Conservation (phyloP, 129 eudicot genomes). For the Cynara cardunculus region DNA sequence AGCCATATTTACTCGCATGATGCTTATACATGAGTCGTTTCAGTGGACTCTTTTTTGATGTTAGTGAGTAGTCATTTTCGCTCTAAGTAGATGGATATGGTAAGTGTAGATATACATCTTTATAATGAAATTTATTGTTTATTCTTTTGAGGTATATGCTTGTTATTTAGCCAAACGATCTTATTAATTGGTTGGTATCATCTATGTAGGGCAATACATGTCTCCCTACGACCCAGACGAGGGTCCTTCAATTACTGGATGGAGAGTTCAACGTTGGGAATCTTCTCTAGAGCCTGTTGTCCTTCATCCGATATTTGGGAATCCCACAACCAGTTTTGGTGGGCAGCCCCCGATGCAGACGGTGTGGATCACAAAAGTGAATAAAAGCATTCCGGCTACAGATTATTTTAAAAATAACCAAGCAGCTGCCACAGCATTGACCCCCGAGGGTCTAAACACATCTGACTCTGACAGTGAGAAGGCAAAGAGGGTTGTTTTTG, state of each 20-base stretch:
- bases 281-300: slow-evolving; percentile 91
- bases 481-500: slow-evolving; percentile 70
- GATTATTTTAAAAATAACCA: slow-evolving; percentile 53
- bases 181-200: not conserved
- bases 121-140: not conserved
- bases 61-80: not conserved
- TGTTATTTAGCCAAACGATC: slow-evolving; percentile 2
- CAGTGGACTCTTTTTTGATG: not conserved
- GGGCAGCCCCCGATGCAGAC: slow-evolving; percentile 97
- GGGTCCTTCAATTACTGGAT: slow-evolving; percentile 96
- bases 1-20: not conserved
- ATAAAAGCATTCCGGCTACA: slow-evolving; percentile 84
- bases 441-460: slow-evolving; percentile 37
- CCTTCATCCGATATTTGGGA: slow-evolving; percentile 93
- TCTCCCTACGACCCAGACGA: slow-evolving; percentile 99
- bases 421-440: slow-evolving; percentile 31
- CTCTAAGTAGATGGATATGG: not conserved
- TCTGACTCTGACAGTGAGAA: slow-evolving; percentile 54
- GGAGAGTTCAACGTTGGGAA: slow-evolving; percentile 99
- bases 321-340: slow-evolving; percentile 77
- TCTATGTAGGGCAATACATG: slow-evolving; percentile 90
- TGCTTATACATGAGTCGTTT: not conserved
- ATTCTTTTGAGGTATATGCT: not conserved
- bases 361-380: slow-evolving; percentile 92
- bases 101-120: not conserved